Evolutionary conservation across 768 basidiomycete species (phyloP).

Genomic region (Boletus patriciae): DNA sequence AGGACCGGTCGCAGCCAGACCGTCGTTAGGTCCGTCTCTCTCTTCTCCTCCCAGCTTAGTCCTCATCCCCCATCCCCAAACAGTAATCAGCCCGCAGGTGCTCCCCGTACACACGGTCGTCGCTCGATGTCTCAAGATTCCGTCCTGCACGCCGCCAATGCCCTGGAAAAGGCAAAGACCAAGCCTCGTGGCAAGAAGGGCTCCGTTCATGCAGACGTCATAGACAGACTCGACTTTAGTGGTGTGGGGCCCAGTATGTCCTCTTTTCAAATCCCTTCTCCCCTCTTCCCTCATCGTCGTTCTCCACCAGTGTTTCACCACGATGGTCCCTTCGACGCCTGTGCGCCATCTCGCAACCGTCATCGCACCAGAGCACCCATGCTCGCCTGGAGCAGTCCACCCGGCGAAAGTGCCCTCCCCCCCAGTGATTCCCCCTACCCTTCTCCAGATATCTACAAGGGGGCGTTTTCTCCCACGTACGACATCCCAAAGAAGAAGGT

Average conservation of each 20-base stretch:
- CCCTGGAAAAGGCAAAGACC: constrained; percentile 46
- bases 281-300: constrained; percentile 1
- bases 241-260: constrained; percentile 81
- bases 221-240: constrained; percentile 84
- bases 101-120: constrained; percentile 34
- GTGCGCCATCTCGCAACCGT: constrained; percentile 85
- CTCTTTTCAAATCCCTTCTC: not conserved
- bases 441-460: constrained; percentile 39
- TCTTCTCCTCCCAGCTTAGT: not conserved
- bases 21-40: constrained; percentile 29
- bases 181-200: constrained; percentile 65
- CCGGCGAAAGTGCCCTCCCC: constrained; percentile 43
- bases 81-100: constrained; percentile 25
- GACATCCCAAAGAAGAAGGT: constrained; percentile 79
- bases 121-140: constrained; percentile 55
- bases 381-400: constrained; percentile 63
- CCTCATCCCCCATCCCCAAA: constrained; percentile 21
- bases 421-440: constrained; percentile 52
- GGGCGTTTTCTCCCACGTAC: constrained; percentile 49
- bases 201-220: constrained; percentile 83
- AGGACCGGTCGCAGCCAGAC: constrained; percentile 63
- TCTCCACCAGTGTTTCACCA: constrained; percentile 76
- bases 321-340: constrained; percentile 90
- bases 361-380: constrained; percentile 79
- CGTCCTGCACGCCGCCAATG: constrained; percentile 37